Conservation (phyloP, 768 basidiomycete genomes). For the Rhodotorula sphaerocarpa region DNA sequence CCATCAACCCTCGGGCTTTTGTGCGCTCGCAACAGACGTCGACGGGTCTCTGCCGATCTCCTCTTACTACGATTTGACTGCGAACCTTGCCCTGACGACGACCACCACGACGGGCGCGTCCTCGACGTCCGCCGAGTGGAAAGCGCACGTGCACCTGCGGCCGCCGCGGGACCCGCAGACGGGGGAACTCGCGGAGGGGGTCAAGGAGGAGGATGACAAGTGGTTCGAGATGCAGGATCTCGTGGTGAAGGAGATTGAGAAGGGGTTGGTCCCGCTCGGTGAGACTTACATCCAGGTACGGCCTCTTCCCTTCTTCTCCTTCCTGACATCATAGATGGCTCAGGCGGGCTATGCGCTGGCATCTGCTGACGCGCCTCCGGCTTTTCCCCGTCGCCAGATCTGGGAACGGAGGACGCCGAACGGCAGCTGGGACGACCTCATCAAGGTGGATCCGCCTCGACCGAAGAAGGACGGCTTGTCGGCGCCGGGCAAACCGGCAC, state of each 20-base stretch:
- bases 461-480: slow-evolving; percentile 3
- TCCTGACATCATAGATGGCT: too few species aligned
- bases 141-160: slow-evolving; percentile 78
- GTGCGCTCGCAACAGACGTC: slow-evolving; percentile 56
- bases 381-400: slow-evolving; percentile 3
- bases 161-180: slow-evolving; percentile 20
- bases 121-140: slow-evolving; percentile 77
- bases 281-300: slow-evolving; percentile 89
- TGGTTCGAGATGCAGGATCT: slow-evolving; percentile 97
- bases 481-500: too few species aligned
- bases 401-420: slow-evolving; percentile 28
- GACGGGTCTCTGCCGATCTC: slow-evolving; percentile 56
- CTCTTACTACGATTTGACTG: slow-evolving; percentile 83
- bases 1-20: too few species aligned
- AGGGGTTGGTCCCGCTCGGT: slow-evolving; percentile 95
- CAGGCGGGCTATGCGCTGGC: too few species aligned
- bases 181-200: slow-evolving; percentile 48
- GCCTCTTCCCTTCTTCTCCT: not conserved
- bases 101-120: slow-evolving; percentile 95
- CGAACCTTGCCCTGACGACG: slow-evolving; percentile 69
- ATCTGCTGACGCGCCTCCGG: too few species aligned
- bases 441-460: slow-evolving; percentile 22
- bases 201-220: slow-evolving; percentile 64
- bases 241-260: slow-evolving; percentile 88
- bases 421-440: slow-evolving; percentile 1